These are phyloP conservation scores for Effrenium voratum DNA, from an alignment of 73 alveolate species.

Conservation along the genomic window DNA sequence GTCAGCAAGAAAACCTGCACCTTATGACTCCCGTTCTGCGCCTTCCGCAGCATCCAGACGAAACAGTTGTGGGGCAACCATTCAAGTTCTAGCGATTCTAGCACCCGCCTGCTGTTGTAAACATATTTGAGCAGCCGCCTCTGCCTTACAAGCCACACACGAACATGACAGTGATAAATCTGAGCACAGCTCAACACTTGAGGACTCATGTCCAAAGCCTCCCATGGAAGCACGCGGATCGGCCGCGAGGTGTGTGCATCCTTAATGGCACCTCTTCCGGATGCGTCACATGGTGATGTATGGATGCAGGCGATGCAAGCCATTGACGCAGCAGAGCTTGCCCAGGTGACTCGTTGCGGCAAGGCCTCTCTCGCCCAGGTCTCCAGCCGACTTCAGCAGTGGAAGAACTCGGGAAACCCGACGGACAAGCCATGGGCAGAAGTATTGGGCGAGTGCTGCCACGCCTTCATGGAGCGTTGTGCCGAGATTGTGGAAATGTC, in stretches of 20 bases:
- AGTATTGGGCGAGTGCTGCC: slow-evolving; percentile 57
- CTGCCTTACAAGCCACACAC: neutral
- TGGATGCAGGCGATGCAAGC: slow-evolving; percentile 76
- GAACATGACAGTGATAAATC: neutral
- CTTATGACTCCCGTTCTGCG: no score
- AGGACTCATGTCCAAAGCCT: neutral
- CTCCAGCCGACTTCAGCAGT: slow-evolving; percentile 43
- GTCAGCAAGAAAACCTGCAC: no score
- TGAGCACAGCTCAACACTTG: neutral
- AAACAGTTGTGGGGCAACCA: no score
- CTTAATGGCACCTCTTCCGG: slow-evolving; percentile 34
- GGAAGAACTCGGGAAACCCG: neutral
- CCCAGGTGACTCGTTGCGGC: slow-evolving; percentile 81
- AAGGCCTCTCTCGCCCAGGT: slow-evolving; percentile 60
- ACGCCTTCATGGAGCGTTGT: slow-evolving; percentile 52
- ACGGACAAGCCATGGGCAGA: neutral
- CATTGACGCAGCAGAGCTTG: slow-evolving; percentile 32
- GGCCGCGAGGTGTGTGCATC: neutral
- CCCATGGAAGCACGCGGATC: no score
- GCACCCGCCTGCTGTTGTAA: neutral
- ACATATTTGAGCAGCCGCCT: neutral
- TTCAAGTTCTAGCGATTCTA: neutral
- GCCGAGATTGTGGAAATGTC: slow-evolving; percentile 84
- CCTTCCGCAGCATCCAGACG: no score
- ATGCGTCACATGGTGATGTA: neutral